Percentiles rank a stretch among this genome's conserved stretches.
Evolutionary conservation across 2,329 filamentous ascomycete genomes (phyloP).

Genomic region (Aureobasidium sp.): DNA sequence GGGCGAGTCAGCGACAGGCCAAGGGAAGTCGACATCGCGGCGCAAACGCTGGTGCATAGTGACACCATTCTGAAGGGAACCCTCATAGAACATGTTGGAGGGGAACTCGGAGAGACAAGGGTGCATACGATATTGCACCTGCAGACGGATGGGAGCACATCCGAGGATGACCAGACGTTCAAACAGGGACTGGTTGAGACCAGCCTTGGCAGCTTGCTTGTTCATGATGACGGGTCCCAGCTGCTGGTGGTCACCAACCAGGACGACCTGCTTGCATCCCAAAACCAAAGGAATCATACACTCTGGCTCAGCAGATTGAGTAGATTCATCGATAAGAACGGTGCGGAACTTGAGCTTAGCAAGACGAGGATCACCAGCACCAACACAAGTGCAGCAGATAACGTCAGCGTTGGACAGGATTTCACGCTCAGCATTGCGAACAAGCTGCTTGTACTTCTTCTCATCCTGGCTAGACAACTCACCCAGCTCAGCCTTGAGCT

Average conservation of each 20-base stretch:
- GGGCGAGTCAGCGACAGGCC: constrained; percentile 85
- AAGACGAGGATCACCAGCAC: constrained; percentile 88
- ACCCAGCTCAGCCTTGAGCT: constrained; percentile 83
- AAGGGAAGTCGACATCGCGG: constrained; percentile 93
- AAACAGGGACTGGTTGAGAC: constrained; percentile 95
- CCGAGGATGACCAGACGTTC: constrained; percentile 89
- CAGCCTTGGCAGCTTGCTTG: constrained; percentile 98
- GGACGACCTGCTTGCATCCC: constrained; percentile 97
- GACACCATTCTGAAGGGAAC: constrained; percentile 91
- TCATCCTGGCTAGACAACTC: constrained; percentile 93
- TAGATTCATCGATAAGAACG: constrained; percentile 95
- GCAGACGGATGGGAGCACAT: constrained; percentile 82
- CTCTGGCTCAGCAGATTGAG: constrained; percentile 94
- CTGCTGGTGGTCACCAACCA: constrained; percentile 97
- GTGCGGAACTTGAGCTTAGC: constrained; percentile 98
- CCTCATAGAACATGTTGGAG: constrained; percentile 99
- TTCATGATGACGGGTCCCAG: constrained; percentile 99
- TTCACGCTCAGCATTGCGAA: constrained; percentile 85
- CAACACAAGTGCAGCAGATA: constrained; percentile 97
- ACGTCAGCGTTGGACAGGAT: constrained; percentile 94
- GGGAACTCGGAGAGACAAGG: constrained; percentile 95
- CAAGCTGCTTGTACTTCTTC: constrained; percentile 96
- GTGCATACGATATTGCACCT: constrained; percentile 99
- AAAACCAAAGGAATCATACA: constrained; percentile 98
- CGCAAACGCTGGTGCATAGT: constrained; percentile 81